Base-by-base conservation (phyloP, 306 rosid species). In the Alnus rubra region DNA sequence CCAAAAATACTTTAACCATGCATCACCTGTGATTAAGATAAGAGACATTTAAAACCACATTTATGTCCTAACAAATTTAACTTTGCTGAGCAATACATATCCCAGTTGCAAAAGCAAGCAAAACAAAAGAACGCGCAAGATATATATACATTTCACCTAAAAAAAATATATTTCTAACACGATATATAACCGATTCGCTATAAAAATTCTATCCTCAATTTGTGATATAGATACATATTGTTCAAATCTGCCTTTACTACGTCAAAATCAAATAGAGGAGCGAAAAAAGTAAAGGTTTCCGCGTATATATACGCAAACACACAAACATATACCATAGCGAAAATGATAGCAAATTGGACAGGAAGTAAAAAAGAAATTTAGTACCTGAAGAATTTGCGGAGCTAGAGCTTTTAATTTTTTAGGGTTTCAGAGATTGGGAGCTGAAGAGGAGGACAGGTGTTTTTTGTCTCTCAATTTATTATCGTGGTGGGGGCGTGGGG, bases 371-470 rank as follows among this genome's bases (percentile, higher is more conserved):
- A 19, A 5, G 12, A 56, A 56, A 19, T 56, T 31, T 3, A 62
- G 69, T 33, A 62, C 69, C 69, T 62, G n/a, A 31, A 58, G 44
- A 31, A 3, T 62, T 5, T 3, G 44, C 5, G 9, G 69, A 62
- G 69, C 35, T 31, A 62, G 44, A 62, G 42, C 18, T 31, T 62
- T 4, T 31, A 18, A 28, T 1, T 9, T 58, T 19, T 9, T 13
- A 62, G 69, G 68, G 69, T 31, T 62, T 12, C 69, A 12, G 69
- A 67, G 72, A 42, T 15, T 67, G 12, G 39, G 50, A 39, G 49
- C 14, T 3, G 2, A 4, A 16, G 28, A 4, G 0, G 6, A 39
- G 42, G 4, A 16, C 15, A 13, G 1, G 7, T 0, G 1, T 19
- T 11, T 30, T 31, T 4, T 23, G 39, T 62, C 69, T 33, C 9